Conservation (phyloP, 2,329 filamentous ascomycete species). For the Tolypocladium cylindrosporum region DNA sequence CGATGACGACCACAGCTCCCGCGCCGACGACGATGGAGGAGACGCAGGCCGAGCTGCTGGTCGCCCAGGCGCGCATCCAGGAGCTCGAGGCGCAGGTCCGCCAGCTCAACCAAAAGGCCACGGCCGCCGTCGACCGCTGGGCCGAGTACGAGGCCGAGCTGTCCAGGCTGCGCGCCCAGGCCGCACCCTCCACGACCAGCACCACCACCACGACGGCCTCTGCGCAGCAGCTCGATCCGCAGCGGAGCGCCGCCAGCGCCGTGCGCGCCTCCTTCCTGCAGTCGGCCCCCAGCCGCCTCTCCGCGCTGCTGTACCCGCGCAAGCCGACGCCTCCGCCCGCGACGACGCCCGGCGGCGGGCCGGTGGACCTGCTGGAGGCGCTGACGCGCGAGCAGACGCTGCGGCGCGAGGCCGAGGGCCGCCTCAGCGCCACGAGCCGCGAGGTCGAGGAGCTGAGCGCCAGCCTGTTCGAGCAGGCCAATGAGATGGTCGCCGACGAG, state of each 20-base stretch:
- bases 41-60: constrained; percentile 32
- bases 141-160: constrained; percentile 78
- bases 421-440: constrained; percentile 52
- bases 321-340: constrained; percentile 23
- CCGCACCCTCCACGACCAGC: constrained; percentile 10
- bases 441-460: constrained; percentile 74
- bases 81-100: constrained; percentile 64
- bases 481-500: constrained; percentile 78
- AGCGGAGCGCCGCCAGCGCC: constrained; percentile 15
- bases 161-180: constrained; percentile 38
- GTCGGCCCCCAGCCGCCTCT: constrained; percentile 32
- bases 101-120: constrained; percentile 60
- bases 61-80: constrained; percentile 50
- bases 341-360: background rate
- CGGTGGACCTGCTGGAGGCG: constrained; percentile 49
- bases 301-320: constrained; percentile 33
- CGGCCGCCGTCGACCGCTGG: constrained; percentile 52
- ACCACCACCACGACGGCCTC: constrained; percentile 14
- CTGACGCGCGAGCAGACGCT: constrained; percentile 57
- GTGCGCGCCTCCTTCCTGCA: constrained; percentile 35
- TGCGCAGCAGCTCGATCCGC: constrained; percentile 4
- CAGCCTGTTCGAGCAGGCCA: constrained; percentile 70
- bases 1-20: constrained; percentile 18
- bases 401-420: constrained; percentile 58
- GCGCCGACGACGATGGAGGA: constrained; percentile 18